A percentile compares a stretch with the other conserved stretches of the same genome.
phyloP scores from a whole-genome alignment of 208 protist species.

The Angomonas deanei region DNA sequence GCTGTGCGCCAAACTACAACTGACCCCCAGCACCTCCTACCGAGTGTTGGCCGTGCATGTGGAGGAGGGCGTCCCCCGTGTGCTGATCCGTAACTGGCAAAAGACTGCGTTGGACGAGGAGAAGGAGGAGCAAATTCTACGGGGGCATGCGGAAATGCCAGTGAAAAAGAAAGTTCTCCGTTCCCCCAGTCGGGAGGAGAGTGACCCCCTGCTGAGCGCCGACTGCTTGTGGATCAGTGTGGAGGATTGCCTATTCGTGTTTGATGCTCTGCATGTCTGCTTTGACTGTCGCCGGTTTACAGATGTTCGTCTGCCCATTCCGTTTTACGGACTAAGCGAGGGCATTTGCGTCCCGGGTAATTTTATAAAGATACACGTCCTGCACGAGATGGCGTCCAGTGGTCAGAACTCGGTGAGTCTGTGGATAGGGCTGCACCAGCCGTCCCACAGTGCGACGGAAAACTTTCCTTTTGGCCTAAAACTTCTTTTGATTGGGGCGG shows the following conservation, averaged over 20 bases:
- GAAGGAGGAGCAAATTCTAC: background rate
- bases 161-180: background rate
- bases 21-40: slow-evolving; percentile 37
- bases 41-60: slow-evolving; percentile 45
- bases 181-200: slow-evolving; percentile 11
- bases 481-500: slow-evolving; percentile 31
- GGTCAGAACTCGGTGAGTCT: slow-evolving; percentile 22
- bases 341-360: slow-evolving; percentile 21
- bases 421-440: slow-evolving; percentile 68
- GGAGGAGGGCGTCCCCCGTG: slow-evolving; percentile 25
- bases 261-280: slow-evolving; percentile 42
- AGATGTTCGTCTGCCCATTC: slow-evolving; percentile 40
- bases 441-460: background rate
- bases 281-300: slow-evolving; percentile 63
- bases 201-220: background rate
- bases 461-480: slow-evolving; percentile 24
- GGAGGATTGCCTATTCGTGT: slow-evolving; percentile 29
- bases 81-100: slow-evolving; percentile 47
- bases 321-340: slow-evolving; percentile 12
- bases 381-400: background rate
- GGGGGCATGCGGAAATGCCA: background rate
- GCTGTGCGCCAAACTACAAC: slow-evolving; percentile 1
- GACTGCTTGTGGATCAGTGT: slow-evolving; percentile 44
- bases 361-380: slow-evolving; percentile 26
- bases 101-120: slow-evolving; percentile 1